These are phyloP conservation scores for Pyrus bretschneideri DNA, from an alignment of 306 rosid genomes.

Conservation along the genomic window DNA sequence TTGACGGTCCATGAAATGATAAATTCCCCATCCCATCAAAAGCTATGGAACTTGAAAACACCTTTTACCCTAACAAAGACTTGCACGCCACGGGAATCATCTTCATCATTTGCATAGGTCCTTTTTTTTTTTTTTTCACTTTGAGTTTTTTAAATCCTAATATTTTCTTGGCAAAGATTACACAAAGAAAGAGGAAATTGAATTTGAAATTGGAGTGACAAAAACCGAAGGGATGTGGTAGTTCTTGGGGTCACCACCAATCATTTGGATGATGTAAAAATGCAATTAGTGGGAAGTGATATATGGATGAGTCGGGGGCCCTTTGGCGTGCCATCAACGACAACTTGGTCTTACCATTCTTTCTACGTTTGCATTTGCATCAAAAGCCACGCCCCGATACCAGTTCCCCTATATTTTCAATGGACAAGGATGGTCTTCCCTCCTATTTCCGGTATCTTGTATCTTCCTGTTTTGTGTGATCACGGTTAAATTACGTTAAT, in stretches of 20 bases:
- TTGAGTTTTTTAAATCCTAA: background rate
- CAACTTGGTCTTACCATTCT: constrained; percentile 27
- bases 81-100: constrained; percentile 65
- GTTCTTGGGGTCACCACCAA: constrained; percentile 43
- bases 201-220: constrained; percentile 35
- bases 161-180: constrained; percentile 20
- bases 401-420: background rate
- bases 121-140: background rate
- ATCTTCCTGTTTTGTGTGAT: too few relatives aligned
- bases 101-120: constrained; percentile 31
- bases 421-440: too few relatives aligned
- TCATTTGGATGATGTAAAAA: constrained; percentile 34
- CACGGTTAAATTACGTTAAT: too few relatives aligned
- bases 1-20: background rate
- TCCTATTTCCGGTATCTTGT: too few relatives aligned
- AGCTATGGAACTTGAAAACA: constrained; percentile 8
- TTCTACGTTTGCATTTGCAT: constrained; percentile 20
- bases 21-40: background rate
- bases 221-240: constrained; percentile 23
- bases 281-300: constrained; percentile 31
- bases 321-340: constrained; percentile 56
- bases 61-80: constrained; percentile 9
- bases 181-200: constrained; percentile 17
- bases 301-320: constrained; percentile 20
- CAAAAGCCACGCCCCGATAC: constrained; percentile 7